Base-by-base conservation (phyloP, 2,329 filamentous ascomycete species). In the Drechslerella coelobrocha region DNA sequence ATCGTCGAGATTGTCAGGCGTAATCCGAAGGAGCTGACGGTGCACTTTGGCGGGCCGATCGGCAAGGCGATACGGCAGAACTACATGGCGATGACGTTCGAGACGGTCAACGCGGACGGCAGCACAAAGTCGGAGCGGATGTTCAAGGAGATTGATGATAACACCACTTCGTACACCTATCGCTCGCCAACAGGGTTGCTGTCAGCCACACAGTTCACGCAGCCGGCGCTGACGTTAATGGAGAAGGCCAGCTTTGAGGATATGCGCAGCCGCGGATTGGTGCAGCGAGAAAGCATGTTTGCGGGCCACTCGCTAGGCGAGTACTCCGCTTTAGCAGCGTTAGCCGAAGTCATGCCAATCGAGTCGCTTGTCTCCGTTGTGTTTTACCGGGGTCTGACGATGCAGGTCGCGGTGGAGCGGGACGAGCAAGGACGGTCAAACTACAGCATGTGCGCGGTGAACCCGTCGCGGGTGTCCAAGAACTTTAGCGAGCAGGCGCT, bases 51-150 rank as follows among this genome's bases (percentile, higher is more conserved):
- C 82, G 94, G 94, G 52, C 92, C 94, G 72, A 90, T 91, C 68
- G 94, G 94, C 78, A 99, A 97, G 82, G 92, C 91, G 55, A 99
- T 99, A 76, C 91, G 94, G 73, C 89, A 96, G 78, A 99, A 99
- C 81, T 99, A 99, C 84, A 97, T 97, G 89, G 88, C 93, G 69
- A 99, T 99, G 94, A 97, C 93, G 51, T 99, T 97, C 80, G 94
- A 99, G 83, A 95, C 93, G n/a, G 92, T 99, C 57, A 89, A 89
- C 68, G 83, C 90, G 1, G 94, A 99, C 79, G 94, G 94, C 24
- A 86, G 86, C 34, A 92, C 96, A 82, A 97, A 97, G 81, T 97
- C 94, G 0, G 94, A 99, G 84, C 96, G 93, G 82, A 99, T 99
- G 78, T 99, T 99, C 86, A 97, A 99, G 83, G 92, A 96, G 77